Conservation (phyloP, 1,284 basidiomycete species). For the Ustanciosporium gigantosporum region DNA sequence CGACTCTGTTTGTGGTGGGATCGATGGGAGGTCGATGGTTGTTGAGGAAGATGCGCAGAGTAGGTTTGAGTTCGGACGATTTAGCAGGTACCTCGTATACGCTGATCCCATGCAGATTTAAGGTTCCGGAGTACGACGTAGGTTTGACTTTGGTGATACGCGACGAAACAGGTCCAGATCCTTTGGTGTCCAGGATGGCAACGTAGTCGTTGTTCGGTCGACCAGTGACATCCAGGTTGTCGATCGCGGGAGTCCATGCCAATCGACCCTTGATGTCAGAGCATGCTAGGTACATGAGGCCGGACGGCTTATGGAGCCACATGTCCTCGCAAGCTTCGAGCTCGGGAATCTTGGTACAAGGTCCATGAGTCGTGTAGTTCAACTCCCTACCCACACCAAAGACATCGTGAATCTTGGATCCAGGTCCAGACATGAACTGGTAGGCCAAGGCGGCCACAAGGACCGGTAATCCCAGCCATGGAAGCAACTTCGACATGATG, state of each 20-base stretch:
- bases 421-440: constrained; percentile 36
- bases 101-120: constrained; percentile 74
- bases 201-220: constrained; percentile 54
- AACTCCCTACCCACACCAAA: constrained; percentile 30
- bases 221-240: constrained; percentile 24
- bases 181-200: constrained; percentile 71
- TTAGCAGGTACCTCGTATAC: constrained; percentile 61
- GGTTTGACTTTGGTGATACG: constrained; percentile 65
- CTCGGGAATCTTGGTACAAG: constrained; percentile 30
- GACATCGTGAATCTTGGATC: constrained; percentile 23
- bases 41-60: constrained; percentile 46
- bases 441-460: constrained; percentile 22
- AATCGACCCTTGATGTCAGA: constrained; percentile 66
- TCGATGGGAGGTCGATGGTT: constrained; percentile 48
- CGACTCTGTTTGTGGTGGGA: constrained; percentile 9
- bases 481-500: constrained; percentile 25
- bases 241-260: constrained; percentile 67
- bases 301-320: constrained; percentile 62
- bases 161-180: constrained; percentile 63
- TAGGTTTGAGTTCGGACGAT: constrained; percentile 26
- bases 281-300: constrained; percentile 73
- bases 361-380: constrained; percentile 20
- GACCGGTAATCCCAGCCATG: constrained; percentile 23
- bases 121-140: constrained; percentile 60
- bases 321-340: constrained; percentile 42